phyloP scores from a whole-genome alignment of 2,329 filamentous ascomycete genomes.

The Zasmidium cellare region DNA sequence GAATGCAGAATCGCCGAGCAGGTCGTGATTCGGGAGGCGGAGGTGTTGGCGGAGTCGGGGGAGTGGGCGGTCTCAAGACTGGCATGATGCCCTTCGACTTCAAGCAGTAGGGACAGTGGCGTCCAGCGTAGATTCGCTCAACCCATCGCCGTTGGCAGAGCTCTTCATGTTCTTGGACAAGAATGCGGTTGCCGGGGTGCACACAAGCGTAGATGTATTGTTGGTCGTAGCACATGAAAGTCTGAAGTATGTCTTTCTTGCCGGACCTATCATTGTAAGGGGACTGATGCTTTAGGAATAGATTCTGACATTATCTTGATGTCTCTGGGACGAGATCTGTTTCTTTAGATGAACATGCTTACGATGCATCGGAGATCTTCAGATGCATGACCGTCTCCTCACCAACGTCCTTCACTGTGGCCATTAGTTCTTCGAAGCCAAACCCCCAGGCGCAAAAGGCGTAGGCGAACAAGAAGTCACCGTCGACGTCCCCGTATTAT shows the following conservation, averaged over 20 bases:
- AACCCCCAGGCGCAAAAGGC: neutral
- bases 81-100: neutral
- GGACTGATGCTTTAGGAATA: too few species aligned
- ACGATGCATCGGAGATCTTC: neutral
- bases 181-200: neutral
- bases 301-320: too few species aligned
- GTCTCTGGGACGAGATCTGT: neutral
- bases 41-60: neutral
- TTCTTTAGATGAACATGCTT: neutral
- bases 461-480: conserved; percentile 14
- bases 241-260: too few species aligned
- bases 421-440: neutral
- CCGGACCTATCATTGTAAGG: too few species aligned
- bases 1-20: neutral
- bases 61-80: neutral
- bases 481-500: conserved; percentile 15
- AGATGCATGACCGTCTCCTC: too few species aligned
- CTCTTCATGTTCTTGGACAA: neutral
- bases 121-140: neutral
- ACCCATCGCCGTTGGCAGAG: neutral
- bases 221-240: conserved; percentile 8
- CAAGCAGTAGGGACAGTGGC: neutral
- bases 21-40: neutral
- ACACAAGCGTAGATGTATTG: conserved; percentile 4
- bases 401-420: too few species aligned